Evolutionary conservation across 768 basidiomycete species (phyloP).

Genomic region (Mycena belliarum): DNA sequence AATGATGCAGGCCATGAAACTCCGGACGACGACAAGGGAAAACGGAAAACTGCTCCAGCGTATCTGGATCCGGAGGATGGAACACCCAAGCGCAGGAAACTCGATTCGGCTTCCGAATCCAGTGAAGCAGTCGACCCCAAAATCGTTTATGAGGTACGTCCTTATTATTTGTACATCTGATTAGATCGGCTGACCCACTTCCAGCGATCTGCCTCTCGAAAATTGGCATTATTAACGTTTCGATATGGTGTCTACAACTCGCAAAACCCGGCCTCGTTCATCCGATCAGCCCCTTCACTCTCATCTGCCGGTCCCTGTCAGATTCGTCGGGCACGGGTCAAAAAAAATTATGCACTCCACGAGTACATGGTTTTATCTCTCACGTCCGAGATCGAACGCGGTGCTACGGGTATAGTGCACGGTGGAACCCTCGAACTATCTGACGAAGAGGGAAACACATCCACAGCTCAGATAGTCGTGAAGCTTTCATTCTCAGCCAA

Average conservation of each 20-base stretch:
- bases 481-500: not conserved
- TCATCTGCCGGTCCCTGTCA: not conserved
- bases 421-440: not conserved
- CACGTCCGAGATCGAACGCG: not conserved
- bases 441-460: not conserved
- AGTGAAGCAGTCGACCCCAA: too few relatives aligned
- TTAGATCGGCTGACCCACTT: too few relatives aligned
- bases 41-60: too few relatives aligned
- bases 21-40: too few relatives aligned
- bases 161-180: not conserved
- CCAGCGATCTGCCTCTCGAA: not conserved
- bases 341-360: not conserved
- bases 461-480: not conserved
- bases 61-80: too few relatives aligned
- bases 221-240: not conserved
- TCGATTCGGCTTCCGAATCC: too few relatives aligned
- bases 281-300: not conserved
- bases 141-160: too few relatives aligned
- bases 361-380: not conserved
- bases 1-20: too few relatives aligned
- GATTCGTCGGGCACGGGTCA: not conserved
- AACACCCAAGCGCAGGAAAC: too few relatives aligned
- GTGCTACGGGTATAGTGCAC: not conserved
- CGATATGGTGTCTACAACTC: not conserved
- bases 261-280: not conserved